Evolutionary conservation across 768 basidiomycete species (phyloP), one percentile per base, ranked within the genome.

Genomic region (Mycena chlorophos): DNA sequence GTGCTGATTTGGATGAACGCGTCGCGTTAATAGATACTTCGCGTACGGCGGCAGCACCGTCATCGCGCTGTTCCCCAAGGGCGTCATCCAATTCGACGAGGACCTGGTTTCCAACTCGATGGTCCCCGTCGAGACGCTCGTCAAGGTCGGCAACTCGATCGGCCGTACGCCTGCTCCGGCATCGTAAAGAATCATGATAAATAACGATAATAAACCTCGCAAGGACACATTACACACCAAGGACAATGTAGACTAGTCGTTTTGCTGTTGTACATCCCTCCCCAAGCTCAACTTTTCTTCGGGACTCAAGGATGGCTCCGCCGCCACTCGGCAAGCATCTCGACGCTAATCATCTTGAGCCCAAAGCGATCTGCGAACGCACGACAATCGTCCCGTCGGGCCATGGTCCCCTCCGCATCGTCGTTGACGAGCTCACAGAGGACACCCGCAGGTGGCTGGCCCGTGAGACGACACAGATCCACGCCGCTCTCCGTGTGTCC

Each of bases 361-460:
- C 92, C 90, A 88, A 89, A 94, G 22, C 79, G 75, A 71, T 92
- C 85, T 12, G 97, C 95, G 66, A 99, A 98, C 31, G 84, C 80
- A 59, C 93, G 81, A 67, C 95, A 96, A 64, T 94, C 95, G 65
- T 98, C 95, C 30, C 94, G 75, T 17, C 95, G 78, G n/a, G 94
- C 91, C 97, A 99, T 99, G 16, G 80, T 85, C 0, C 97, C 97
- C 62, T 81, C 73, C 14, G 81, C 81, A 68, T 98, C 88, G 61
- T 98, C 93, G 52, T 98, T 96, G 16, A 98, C 94, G 31, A 98
- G 75, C 69, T 99, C 97, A 67, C 97, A 98, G 29, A 99, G 81
- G 0, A 98, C 78, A 5, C 94, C 96, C 0, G 87, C 91, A 3
- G 83, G 80, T 14, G 80, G 74, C 50, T 81, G 82, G 42, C 80